A percentile compares a stretch with the other conserved stretches of the same genome.
phyloP scores from a whole-genome alignment of 768 basidiomycete genomes.

The Russula abietina region DNA sequence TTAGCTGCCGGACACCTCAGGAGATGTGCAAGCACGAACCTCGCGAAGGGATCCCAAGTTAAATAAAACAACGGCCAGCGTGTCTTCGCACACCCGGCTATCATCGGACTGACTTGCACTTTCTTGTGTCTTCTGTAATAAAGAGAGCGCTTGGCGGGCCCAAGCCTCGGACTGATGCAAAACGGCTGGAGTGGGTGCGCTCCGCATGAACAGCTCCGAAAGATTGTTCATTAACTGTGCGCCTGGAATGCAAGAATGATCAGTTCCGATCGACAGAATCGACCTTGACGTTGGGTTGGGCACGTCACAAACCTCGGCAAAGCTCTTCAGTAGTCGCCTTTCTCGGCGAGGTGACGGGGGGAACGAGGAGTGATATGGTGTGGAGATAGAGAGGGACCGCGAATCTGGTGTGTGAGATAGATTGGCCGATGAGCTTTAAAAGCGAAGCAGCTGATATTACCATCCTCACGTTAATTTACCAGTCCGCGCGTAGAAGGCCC shows the following conservation, averaged over 20 bases:
- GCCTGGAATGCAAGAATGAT: constrained; percentile 28
- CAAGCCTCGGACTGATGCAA: constrained; percentile 51
- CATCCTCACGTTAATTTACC: constrained; percentile 52
- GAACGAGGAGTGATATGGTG: constrained; percentile 55
- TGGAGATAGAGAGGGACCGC: constrained; percentile 62
- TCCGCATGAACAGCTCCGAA: constrained; percentile 39
- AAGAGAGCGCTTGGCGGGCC: constrained; percentile 45
- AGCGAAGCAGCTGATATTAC: not conserved
- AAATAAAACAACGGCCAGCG: constrained; percentile 22
- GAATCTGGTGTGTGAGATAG: constrained; percentile 36
- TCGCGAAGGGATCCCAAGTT: constrained; percentile 24
- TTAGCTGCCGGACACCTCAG: not conserved
- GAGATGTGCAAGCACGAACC: constrained; percentile 10
- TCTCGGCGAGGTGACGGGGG: constrained; percentile 30
- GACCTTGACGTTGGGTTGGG: not conserved
- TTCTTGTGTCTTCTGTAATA: constrained; percentile 31
- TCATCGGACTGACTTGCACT: constrained; percentile 11
- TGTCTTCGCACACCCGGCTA: constrained; percentile 16
- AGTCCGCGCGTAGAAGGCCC: constrained; percentile 49
- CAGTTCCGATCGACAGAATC: not conserved
- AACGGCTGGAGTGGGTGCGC: constrained; percentile 34
- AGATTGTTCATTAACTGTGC: constrained; percentile 47
- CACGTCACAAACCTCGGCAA: constrained; percentile 46
- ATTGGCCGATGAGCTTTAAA: constrained; percentile 18
- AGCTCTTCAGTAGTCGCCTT: constrained; percentile 40